Evolutionary conservation across 371 early-diverging fungal genomes (phyloP).

Genomic region (Neoconidiobolus thromboides): DNA sequence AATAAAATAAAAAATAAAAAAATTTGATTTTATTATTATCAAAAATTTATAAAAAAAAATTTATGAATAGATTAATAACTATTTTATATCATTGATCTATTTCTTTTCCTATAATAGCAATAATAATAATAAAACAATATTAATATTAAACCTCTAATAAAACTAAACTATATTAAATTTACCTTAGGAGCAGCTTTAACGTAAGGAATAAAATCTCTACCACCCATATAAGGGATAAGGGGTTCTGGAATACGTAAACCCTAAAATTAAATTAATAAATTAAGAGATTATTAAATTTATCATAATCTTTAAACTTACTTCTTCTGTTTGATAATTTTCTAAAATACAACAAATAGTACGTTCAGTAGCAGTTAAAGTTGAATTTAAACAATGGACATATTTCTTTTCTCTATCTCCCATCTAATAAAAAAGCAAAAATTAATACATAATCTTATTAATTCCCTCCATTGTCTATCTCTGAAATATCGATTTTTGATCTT

Average conservation of each 20-base stretch:
- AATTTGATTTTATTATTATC: too few species aligned
- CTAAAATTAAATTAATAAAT: slow-evolving; percentile 18
- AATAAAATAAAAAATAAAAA: too few species aligned
- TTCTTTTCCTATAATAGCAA: too few species aligned
- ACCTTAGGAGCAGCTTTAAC: slow-evolving; percentile 25
- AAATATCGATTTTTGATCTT: too few species aligned
- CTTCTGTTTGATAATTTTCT: slow-evolving; percentile 95
- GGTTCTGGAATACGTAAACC: slow-evolving; percentile 78
- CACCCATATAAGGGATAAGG: slow-evolving; percentile 86
- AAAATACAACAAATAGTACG: slow-evolving; percentile 95
- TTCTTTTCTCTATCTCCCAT: slow-evolving; percentile 88
- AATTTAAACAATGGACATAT: slow-evolving; percentile 98
- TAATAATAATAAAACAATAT: too few species aligned
- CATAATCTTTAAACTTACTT: slow-evolving; percentile 8
- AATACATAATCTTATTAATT: too few species aligned
- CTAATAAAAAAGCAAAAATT: slow-evolving; percentile 6
- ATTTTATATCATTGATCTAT: too few species aligned
- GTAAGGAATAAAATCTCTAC: slow-evolving; percentile 78
- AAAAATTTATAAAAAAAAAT: too few species aligned
- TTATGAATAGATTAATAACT: too few species aligned
- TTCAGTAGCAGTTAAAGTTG: slow-evolving; percentile 96
- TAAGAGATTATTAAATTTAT: slow-evolving; percentile 1
- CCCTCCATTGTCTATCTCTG: too few species aligned
- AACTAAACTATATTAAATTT: background rate
- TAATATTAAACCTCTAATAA: too few species aligned